Percentiles rank a stretch among this genome's conserved stretches.
phyloP scores from a whole-genome alignment of 495 filamentous ascomycete genomes.

The Penicillium chermesinum region DNA sequence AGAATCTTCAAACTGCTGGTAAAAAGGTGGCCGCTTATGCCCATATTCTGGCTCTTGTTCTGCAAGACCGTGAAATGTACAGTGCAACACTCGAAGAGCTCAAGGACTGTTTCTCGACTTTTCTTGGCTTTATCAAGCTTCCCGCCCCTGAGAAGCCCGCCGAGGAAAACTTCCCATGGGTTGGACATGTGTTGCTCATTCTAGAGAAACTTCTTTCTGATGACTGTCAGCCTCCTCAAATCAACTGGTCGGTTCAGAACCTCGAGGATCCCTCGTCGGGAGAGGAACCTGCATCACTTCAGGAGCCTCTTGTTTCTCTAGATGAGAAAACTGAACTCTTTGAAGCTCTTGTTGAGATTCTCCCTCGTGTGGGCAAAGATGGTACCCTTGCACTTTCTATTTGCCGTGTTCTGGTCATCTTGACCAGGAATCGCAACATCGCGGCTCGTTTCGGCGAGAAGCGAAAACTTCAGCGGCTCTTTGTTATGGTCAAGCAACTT shows the following conservation, averaged over 20 bases:
- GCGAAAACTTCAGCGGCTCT: slow-evolving; percentile 80
- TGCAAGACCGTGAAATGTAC: slow-evolving; percentile 80
- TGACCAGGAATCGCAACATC: slow-evolving; percentile 72
- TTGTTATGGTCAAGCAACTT: slow-evolving; percentile 90
- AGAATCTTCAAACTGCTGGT: slow-evolving; percentile 62
- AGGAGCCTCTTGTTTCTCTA: slow-evolving; percentile 58
- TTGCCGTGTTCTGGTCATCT: slow-evolving; percentile 78
- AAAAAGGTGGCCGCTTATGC: slow-evolving; percentile 91
- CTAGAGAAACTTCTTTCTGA: slow-evolving; percentile 86
- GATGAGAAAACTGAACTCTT: slow-evolving; percentile 68
- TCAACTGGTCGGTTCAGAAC: slow-evolving; percentile 64
- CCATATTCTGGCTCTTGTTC: slow-evolving; percentile 82
- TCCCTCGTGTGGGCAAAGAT: slow-evolving; percentile 84
- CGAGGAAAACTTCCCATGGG: slow-evolving; percentile 82
- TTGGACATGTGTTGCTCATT: slow-evolving; percentile 83
- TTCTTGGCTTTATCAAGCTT: slow-evolving; percentile 77
- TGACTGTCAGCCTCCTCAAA: slow-evolving; percentile 72
- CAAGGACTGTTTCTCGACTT: slow-evolving; percentile 67
- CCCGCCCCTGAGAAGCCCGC: slow-evolving; percentile 49
- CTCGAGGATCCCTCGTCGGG: slow-evolving; percentile 45
- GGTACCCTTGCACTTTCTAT: slow-evolving; percentile 78
- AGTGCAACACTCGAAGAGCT: slow-evolving; percentile 67
- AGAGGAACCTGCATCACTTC: slow-evolving; percentile 49
- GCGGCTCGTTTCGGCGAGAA: slow-evolving; percentile 77
- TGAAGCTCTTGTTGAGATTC: slow-evolving; percentile 67